phyloP scores from a whole-genome alignment of 2,329 filamentous ascomycete species.

The Penicillium freii region DNA sequence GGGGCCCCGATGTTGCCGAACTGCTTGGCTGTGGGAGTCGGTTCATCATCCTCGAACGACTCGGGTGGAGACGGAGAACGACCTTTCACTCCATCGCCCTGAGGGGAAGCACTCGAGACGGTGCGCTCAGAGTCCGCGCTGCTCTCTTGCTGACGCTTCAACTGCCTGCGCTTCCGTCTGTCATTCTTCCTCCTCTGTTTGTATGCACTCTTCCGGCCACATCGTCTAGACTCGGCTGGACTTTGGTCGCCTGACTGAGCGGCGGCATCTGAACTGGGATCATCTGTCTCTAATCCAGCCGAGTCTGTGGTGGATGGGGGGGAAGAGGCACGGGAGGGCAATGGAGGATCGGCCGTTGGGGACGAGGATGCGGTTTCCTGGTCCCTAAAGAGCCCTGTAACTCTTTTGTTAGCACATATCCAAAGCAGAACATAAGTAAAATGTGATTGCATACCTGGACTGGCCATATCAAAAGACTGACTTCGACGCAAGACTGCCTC shows the following conservation, averaged over 20 bases:
- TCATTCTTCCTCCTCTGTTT: not conserved
- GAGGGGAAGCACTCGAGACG: not conserved
- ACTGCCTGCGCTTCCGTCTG: not conserved
- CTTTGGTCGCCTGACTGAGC: not conserved
- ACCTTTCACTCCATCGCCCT: not conserved
- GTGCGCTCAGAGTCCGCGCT: not conserved
- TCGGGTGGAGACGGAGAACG: constrained; percentile 1
- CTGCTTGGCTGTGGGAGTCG: constrained; percentile 1
- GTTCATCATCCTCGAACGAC: not conserved
- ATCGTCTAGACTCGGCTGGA: not conserved
- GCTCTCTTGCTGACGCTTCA: not conserved
- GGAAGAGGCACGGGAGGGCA: not conserved
- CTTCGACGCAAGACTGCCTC: not conserved
- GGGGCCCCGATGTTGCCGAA: not conserved
- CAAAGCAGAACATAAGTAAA: not conserved
- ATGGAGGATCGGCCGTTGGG: not conserved
- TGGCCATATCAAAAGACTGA: not conserved
- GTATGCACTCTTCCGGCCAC: not conserved
- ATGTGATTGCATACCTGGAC: not conserved
- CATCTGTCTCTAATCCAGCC: not conserved
- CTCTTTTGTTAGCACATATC: not conserved
- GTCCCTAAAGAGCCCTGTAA: not conserved
- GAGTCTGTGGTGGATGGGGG: not conserved
- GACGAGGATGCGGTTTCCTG: not conserved
- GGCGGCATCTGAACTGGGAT: not conserved